A percentile compares a stretch with the other conserved stretches of the same genome.
phyloP scores from a whole-genome alignment of 2,329 filamentous ascomycete genomes.

The Fusarium chuoi region DNA sequence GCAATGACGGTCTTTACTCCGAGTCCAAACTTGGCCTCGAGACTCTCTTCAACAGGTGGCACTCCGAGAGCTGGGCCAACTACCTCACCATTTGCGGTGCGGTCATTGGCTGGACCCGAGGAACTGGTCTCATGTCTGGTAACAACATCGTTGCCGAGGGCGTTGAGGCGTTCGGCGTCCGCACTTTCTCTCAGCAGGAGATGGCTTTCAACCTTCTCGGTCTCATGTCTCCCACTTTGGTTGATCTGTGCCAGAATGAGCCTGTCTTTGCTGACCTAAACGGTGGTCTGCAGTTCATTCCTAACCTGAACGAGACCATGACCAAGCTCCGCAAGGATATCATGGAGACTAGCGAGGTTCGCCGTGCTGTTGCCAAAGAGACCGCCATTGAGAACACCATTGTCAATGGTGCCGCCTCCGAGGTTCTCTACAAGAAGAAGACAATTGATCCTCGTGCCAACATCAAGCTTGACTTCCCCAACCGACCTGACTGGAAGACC shows the following conservation, averaged over 20 bases:
- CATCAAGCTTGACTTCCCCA: slow-evolving; percentile 96
- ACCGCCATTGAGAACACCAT: slow-evolving; percentile 97
- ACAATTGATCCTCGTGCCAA: slow-evolving; percentile 94
- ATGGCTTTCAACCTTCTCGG: slow-evolving; percentile 99
- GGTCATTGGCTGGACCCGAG: slow-evolving; percentile 98
- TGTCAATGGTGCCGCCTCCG: slow-evolving; percentile 92
- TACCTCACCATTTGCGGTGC: slow-evolving; percentile 98
- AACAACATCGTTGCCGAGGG: slow-evolving; percentile 98
- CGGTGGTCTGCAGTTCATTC: slow-evolving; percentile 96
- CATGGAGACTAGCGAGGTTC: slow-evolving; percentile 93
- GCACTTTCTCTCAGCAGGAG: slow-evolving; percentile 98
- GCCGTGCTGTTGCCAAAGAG: slow-evolving; percentile 93
- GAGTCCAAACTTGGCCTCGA: slow-evolving; percentile 98
- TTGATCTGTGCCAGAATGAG: slow-evolving; percentile 94
- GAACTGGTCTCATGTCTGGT: slow-evolving; percentile 95
- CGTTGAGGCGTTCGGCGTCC: slow-evolving; percentile 94
- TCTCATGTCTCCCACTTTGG: slow-evolving; percentile 92
- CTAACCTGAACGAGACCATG: slow-evolving; percentile 94
- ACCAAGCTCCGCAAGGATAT: slow-evolving; percentile 92
- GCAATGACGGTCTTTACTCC: slow-evolving; percentile 96
- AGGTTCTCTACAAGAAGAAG: slow-evolving; percentile 94
- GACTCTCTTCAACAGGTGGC: slow-evolving; percentile 98
- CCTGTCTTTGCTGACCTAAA: slow-evolving; percentile 98
- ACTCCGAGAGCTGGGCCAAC: slow-evolving; percentile 96
- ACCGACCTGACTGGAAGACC: slow-evolving; percentile 88